These are phyloP conservation scores for Ricinus communis DNA, from an alignment of 345 rosid species.

Conservation along the genomic window DNA sequence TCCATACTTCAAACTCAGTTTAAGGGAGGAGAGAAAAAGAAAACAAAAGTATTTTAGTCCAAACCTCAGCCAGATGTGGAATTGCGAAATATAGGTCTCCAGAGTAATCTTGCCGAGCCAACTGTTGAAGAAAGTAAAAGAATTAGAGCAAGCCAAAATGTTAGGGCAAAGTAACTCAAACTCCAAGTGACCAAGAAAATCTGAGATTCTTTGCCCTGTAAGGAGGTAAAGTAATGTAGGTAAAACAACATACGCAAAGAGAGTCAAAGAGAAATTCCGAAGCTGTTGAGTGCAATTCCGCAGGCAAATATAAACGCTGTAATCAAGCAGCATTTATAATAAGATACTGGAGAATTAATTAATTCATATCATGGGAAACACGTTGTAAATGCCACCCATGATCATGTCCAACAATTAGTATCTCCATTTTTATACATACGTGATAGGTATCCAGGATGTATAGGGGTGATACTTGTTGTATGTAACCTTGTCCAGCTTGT, in stretches of 20 bases:
- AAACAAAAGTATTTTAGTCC: background rate
- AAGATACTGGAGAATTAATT: slow-evolving; percentile 15
- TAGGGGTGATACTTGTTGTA: slow-evolving; percentile 97
- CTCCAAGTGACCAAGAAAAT: background rate
- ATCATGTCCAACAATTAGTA: background rate
- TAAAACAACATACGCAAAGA: slow-evolving; percentile 64
- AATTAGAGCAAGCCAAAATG: slow-evolving; percentile 23
- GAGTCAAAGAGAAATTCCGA: slow-evolving; percentile 69
- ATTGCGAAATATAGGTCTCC: slow-evolving; percentile 94
- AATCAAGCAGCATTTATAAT: slow-evolving; percentile 28
- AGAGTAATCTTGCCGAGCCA: slow-evolving; percentile 96
- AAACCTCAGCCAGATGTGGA: slow-evolving; percentile 98
- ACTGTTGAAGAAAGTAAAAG: slow-evolving; percentile 32
- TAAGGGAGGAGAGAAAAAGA: background rate
- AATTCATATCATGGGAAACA: background rate
- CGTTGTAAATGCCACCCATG: background rate
- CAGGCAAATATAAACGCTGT: slow-evolving; percentile 88
- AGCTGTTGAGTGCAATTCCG: slow-evolving; percentile 85
- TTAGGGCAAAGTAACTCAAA: background rate
- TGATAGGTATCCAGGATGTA: slow-evolving; percentile 99
- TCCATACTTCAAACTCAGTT: background rate
- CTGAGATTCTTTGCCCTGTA: background rate
- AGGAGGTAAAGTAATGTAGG: slow-evolving; percentile 11
- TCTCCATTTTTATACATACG: slow-evolving; percentile 44
- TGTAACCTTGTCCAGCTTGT: slow-evolving; percentile 84